Base-by-base conservation (phyloP, 1,284 basidiomycete genomes). In the Thelephora terrestris region DNA sequence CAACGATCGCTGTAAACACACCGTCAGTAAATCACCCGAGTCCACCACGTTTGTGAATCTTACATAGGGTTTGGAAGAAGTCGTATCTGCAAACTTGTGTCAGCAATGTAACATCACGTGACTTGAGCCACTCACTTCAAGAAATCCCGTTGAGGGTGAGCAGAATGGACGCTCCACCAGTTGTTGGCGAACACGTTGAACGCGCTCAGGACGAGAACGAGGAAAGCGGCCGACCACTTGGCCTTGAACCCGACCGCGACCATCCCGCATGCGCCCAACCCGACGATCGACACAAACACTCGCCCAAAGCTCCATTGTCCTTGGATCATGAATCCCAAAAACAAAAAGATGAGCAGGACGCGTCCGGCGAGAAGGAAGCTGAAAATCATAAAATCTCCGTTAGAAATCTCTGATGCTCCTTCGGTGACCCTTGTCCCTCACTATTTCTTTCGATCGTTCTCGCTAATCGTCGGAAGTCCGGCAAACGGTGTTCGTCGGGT, bases 131-230 rank as follows among this genome's bases (percentile, higher is more conserved):
- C 78, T 53, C 66, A 87, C 82, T 96, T 96, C 62, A 99, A 79
- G 81, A 99, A 99, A 64, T 99, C 96, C 50, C 95, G 81, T 62
- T 93, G 89, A 51, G 94, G 95, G 68, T 99, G 95, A 44, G 81
- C 79, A 45, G 82, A 77, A 66, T 93, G 86, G n/a, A 98, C 83
- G 56, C 80, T 85, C 96, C 95, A 99, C 85, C 91, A 99, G 71
- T 97, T 97, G 78, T 99, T 99, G 69, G 92, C 91, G 60, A 95
- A 88, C 32, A 98, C 88, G 66, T 99, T 99, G 83, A 99, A 96
- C 54, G 91, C 68, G 63, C 86, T 91, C 57, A 99, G 72, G 5
- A 95, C 77, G 57, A 96, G 68, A 52, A 98, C 93, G 51, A 99
- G 79, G 83, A 99, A 98, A n/a, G 83, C 80, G 3, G 95, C 95